phyloP scores from a whole-genome alignment of 176 grass and related monocot species.

The Carex scoparia region DNA sequence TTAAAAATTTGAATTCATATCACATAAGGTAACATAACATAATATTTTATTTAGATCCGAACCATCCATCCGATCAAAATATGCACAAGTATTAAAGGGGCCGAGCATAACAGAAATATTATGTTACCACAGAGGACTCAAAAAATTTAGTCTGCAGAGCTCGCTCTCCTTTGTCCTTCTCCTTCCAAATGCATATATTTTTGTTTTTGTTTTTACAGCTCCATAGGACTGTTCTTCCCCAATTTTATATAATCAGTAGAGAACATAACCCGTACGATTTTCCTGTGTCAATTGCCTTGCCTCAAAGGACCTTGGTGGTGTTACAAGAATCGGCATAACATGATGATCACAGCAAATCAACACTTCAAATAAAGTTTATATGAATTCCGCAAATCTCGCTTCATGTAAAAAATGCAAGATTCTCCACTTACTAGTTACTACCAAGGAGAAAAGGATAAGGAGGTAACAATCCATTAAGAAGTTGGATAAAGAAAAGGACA shows the following conservation, averaged over 20 bases:
- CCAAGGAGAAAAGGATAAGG: neutral
- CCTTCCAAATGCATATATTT: neutral
- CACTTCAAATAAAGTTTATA: neutral
- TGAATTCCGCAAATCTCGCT: neutral
- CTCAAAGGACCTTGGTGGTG: neutral
- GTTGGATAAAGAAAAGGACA: neutral
- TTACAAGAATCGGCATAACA: neutral
- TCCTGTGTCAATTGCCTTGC: no score
- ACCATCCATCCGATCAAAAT: no score
- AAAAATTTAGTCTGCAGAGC: no score
- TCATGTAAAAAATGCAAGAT: constrained; percentile 11
- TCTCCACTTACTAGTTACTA: neutral
- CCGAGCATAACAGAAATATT: no score
- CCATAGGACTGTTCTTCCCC: neutral
- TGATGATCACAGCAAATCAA: neutral
- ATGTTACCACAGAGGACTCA: no score
- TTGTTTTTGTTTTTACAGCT: neutral
- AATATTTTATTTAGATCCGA: no score
- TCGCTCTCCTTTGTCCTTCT: neutral
- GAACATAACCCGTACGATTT: no score
- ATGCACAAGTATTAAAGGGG: no score
- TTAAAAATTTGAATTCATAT: neutral
- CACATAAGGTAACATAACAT: no score
- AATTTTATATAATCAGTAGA: neutral
- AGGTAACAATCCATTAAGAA: neutral